Conservation (phyloP, 768 basidiomycete species). For the Termitomyces sp. region DNA sequence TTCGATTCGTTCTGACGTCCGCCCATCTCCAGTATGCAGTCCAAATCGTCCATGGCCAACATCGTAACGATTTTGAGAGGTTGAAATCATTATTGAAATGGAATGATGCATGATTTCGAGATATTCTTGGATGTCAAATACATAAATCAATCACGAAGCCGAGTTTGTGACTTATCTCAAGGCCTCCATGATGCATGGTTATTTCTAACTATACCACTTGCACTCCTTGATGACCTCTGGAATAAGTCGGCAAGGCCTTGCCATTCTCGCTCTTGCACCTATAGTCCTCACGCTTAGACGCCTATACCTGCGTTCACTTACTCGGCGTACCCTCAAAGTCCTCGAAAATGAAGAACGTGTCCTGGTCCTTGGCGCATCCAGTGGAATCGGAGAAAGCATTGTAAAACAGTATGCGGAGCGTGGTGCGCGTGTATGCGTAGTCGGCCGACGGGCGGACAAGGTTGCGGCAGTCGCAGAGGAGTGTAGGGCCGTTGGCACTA, state of each 20-base stretch:
- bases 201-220: background rate
- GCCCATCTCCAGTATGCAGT: background rate
- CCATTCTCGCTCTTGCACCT: conserved; percentile 23
- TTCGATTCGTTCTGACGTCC: too few relatives aligned
- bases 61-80: background rate
- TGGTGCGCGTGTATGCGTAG: conserved; percentile 74
- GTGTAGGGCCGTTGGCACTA: conserved; percentile 34
- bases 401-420: conserved; percentile 68
- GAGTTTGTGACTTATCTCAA: background rate
- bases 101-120: background rate
- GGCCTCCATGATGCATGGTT: background rate
- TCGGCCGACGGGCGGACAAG: conserved; percentile 57
- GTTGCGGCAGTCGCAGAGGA: conserved; percentile 60
- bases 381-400: conserved; percentile 74
- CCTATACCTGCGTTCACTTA: conserved; percentile 12
- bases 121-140: background rate
- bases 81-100: too few relatives aligned
- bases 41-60: background rate
- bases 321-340: conserved; percentile 8
- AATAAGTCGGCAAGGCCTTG: conserved; percentile 15
- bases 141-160: background rate
- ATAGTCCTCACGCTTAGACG: conserved; percentile 19
- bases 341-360: conserved; percentile 55
- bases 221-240: conserved; percentile 8
- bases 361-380: conserved; percentile 78